These are phyloP conservation scores for Wickerhamomyces sp. DNA, from an alignment of 1,139 yeast species.

Conservation along the genomic window DNA sequence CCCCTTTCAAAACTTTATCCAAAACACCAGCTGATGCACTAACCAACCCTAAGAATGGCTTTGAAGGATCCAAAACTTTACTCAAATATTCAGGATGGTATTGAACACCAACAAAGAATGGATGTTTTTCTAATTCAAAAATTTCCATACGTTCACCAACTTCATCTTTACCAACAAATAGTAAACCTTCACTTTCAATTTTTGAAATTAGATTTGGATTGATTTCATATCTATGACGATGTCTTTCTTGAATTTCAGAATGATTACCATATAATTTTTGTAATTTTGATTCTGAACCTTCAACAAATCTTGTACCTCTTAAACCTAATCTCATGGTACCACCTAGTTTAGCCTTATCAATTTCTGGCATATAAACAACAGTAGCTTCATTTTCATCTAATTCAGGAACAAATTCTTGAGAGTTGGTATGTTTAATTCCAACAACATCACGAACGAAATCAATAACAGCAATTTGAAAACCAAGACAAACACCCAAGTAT, in stretches of 20 bases:
- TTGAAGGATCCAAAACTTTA: conserved; percentile 92
- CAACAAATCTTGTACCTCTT: conserved; percentile 80
- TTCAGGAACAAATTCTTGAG: conserved; percentile 76
- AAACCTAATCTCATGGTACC: conserved; percentile 99
- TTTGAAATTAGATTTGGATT: conserved; percentile 73
- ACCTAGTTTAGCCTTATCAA: conserved; percentile 91
- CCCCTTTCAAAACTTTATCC: conserved; percentile 47
- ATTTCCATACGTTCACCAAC: conserved; percentile 90
- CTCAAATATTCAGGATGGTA: conserved; percentile 98
- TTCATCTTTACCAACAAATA: conserved; percentile 92
- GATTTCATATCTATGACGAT: conserved; percentile 97
- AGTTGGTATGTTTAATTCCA: conserved; percentile 65
- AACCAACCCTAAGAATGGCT: conserved; percentile 92
- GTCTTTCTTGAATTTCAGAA: conserved; percentile 80
- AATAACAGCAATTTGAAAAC: conserved; percentile 95
- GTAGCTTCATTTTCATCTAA: conserved; percentile 63
- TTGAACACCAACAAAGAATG: conserved; percentile 92
- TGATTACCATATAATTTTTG: conserved; percentile 78
- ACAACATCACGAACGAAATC: conserved; percentile 84
- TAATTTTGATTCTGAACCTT: conserved; percentile 62
- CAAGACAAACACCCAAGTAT: conserved; percentile 94
- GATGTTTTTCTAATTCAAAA: conserved; percentile 73
- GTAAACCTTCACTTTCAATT: conserved; percentile 74
- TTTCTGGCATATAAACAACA: conserved; percentile 97
- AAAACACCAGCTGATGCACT: conserved; percentile 87